Evolutionary conservation across 2,329 filamentous ascomycete genomes (phyloP), one percentile per base, ranked within the genome.

Genomic region (Cytospora piceicola): DNA sequence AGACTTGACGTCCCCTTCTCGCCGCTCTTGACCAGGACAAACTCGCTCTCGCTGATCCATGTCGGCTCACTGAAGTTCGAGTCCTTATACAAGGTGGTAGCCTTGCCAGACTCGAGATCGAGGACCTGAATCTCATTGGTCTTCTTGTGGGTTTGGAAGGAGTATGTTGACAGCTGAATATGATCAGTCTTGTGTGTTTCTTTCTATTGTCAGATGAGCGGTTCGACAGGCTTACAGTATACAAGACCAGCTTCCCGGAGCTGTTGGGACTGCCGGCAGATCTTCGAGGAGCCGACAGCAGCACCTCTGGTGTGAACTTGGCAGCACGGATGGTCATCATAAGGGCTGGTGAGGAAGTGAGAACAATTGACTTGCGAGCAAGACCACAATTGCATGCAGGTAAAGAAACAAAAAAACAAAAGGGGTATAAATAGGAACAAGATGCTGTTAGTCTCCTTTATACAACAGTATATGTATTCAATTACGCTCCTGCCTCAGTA

Each of bases 301-400:
- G 82, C 70, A 92, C 89, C 81, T 92, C 86, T 5, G 91, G 90
- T 12, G 90, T 93, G 78, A 94, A 91, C 71, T 89, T 90, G 71
- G 83, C 81, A 12, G 89, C 88, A 70, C 84, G 83, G 74, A 91
- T 83, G 9, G 89, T 92, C 91, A 93, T 93, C 68, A 68, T 77
- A 76, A 70, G 70, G 65, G 42, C 53, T 53, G 42, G 27, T 6
- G n/a, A 22, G 39, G 22, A 34, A 17, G 14, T 12, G 12, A 24
- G 9, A 29, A n/a, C 3, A 30, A 34, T 22, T 32, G 22, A 49
- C 3, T 20, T 24, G 52, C 27, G n/a, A 14, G 7, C 27, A 22
- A 22, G 29, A 27, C 60, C 34, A 34, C n/a, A n/a, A 22, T 24
- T 49, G n/a, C 20, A 46, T 7, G 20, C 6, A 46, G 20, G n/a